Evolutionary conservation across 2,329 filamentous ascomycete genomes (phyloP), one percentile per base, ranked within the genome.

Genomic region (Trichoderma lentiforme): DNA sequence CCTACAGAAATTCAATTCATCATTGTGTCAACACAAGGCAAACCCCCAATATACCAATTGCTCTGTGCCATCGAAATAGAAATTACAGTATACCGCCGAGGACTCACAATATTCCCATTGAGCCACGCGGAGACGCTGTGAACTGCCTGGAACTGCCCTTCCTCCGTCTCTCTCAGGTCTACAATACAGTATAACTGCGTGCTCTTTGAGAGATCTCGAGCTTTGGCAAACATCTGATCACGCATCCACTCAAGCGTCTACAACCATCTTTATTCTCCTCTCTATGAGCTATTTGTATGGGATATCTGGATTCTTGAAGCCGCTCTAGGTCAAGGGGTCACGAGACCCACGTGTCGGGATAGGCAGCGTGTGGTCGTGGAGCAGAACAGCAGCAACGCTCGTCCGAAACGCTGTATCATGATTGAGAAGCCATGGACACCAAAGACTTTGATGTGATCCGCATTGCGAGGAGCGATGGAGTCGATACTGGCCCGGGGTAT

Each of bases 401-500:
- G n/a, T 34, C 57, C 24, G n/a, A 32, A 28, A 43, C 30, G 39
- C 21, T 18, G 39, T 43, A 60, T 43, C 28, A 61, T 65, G 43
- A 30, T 26, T n/a, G 15, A 53, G 63, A 53, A 30, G 60, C 53
- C 39, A 81, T 81, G 77, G 71, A 82, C 3, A 74, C 78, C 67
- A 83, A 81, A 62, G 82, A 84, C 5, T 84, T 83, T 53, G 81
- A 84, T 51, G 76, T 83, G 26, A 77, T 86, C 26, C 78, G 80
- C 65, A 79, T 86, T 53, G 80, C 80, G 6, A 82, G 84, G 65
- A 85, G 82, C 74, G 85, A 86, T 78, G 84, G 85, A 21, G 79
- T 79, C 57, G 84, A 85, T 65, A 81, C 80, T 8, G 83, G 83
- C 3, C 82, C 82, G 0, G 83, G 83, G 11, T 85, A 85, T 75